phyloP scores from a whole-genome alignment of 305 asterid species.

The Lippia alba region DNA sequence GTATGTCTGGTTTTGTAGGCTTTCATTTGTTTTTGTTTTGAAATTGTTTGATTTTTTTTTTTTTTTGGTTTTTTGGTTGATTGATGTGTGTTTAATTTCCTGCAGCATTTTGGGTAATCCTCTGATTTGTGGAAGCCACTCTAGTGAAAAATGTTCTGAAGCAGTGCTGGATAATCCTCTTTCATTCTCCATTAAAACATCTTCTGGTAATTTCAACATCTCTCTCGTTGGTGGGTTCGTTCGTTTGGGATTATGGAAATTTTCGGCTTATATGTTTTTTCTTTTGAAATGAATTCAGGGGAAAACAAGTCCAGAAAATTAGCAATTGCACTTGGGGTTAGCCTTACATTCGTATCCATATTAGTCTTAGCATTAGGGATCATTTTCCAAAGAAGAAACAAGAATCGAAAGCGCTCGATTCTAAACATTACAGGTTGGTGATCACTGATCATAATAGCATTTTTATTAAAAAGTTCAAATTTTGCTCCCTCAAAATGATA shows the following conservation, averaged over 20 bases:
- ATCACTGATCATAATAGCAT: neutral
- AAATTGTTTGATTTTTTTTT: neutral
- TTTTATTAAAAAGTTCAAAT: too few species aligned
- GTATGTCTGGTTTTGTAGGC: slow-evolving; percentile 8
- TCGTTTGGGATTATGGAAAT: neutral
- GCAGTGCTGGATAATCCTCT: slow-evolving; percentile 58
- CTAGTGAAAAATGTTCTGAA: slow-evolving; percentile 70
- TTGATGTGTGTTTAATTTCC: neutral
- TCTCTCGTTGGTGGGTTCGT: slow-evolving; percentile 4
- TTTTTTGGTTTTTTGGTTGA: neutral
- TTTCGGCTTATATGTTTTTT: neutral
- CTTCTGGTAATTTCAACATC: slow-evolving; percentile 48
- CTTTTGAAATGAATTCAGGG: slow-evolving; percentile 41
- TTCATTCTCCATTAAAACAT: slow-evolving; percentile 56
- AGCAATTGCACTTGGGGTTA: slow-evolving; percentile 77
- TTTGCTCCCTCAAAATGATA: too few species aligned
- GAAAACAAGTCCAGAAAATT: slow-evolving; percentile 58
- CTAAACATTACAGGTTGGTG: slow-evolving; percentile 61
- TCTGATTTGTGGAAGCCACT: slow-evolving; percentile 74
- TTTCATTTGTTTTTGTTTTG: neutral
- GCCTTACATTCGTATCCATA: slow-evolving; percentile 58
- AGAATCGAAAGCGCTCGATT: slow-evolving; percentile 58
- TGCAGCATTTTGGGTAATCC: slow-evolving; percentile 81
- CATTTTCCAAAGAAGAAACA: slow-evolving; percentile 63
- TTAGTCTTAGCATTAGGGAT: slow-evolving; percentile 44